Conservation (phyloP, 2,329 filamentous ascomycete genomes). For the Lachnum nothofagi region DNA sequence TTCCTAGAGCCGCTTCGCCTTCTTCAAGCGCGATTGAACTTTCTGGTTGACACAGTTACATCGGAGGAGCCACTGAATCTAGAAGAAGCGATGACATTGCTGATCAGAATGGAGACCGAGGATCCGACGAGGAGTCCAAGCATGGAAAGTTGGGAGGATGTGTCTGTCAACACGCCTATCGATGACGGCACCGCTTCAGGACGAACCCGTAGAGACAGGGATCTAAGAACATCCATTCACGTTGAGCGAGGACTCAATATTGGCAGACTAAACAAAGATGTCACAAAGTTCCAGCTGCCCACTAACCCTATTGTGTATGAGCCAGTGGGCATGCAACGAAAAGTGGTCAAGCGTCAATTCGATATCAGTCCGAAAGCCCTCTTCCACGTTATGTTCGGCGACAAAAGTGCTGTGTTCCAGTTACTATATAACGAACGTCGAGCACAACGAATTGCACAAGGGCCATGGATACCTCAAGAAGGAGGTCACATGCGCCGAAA, state of each 20-base stretch:
- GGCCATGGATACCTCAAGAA: conserved; percentile 73
- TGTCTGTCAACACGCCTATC: conserved; percentile 54
- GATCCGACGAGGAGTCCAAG: conserved; percentile 62
- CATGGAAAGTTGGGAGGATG: conserved; percentile 86
- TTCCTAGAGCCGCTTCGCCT: conserved; percentile 84
- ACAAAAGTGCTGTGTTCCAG: conserved; percentile 92
- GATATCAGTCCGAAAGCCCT: conserved; percentile 89
- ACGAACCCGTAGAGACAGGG: conserved; percentile 39
- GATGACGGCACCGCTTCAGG: conserved; percentile 50
- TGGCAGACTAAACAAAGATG: conserved; percentile 30
- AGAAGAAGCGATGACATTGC: conserved; percentile 62
- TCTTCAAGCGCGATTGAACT: conserved; percentile 77
- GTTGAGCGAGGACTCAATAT: conserved; percentile 57
- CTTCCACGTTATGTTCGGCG: conserved; percentile 94
- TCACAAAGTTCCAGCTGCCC: conserved; percentile 71
- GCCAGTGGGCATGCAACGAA: conserved; percentile 72
- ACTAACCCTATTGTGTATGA: conserved; percentile 76
- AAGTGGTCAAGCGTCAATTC: conserved; percentile 75
- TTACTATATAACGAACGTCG: conserved; percentile 79
- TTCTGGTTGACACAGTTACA: conserved; percentile 74
- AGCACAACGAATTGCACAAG: conserved; percentile 75
- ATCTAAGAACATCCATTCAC: conserved; percentile 53
- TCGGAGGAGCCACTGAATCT: conserved; percentile 64
- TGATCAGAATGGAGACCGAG: conserved; percentile 69
- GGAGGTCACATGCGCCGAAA: conserved; percentile 68